Conservation (phyloP, 495 filamentous ascomycete species). For the Penicillium goetzii region DNA sequence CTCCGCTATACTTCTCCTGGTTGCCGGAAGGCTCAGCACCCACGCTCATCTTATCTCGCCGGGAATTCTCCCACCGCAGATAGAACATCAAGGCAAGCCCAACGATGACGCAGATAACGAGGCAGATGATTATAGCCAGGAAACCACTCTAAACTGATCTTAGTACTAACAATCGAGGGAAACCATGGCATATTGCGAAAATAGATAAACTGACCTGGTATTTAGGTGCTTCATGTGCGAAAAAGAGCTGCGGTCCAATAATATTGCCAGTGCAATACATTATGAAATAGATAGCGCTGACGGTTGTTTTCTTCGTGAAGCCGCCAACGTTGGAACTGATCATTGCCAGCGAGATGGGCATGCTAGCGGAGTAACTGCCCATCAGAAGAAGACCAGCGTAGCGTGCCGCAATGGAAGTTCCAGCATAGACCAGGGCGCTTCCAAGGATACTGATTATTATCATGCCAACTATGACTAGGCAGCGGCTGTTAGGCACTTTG, state of each 20-base stretch:
- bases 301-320: constrained; percentile 35
- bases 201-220: constrained; percentile 24
- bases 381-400: constrained; percentile 33
- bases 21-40: neutral
- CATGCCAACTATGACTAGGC: constrained; percentile 22
- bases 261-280: constrained; percentile 52
- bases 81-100: constrained; percentile 22
- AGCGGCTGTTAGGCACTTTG: constrained; percentile 25
- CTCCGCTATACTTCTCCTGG: constrained; percentile 9
- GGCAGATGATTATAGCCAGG: constrained; percentile 27
- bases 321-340: constrained; percentile 40
- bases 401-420: constrained; percentile 45
- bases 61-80: constrained; percentile 23
- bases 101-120: constrained; percentile 21
- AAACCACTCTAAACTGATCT: constrained; percentile 23
- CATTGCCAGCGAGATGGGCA: constrained; percentile 34
- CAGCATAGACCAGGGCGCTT: constrained; percentile 30
- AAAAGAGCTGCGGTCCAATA: constrained; percentile 37
- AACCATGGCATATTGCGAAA: neutral
- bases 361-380: constrained; percentile 29
- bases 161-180: neutral
- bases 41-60: constrained; percentile 13
- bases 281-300: constrained; percentile 36
- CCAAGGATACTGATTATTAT: constrained; percentile 26
- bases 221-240: constrained; percentile 28